Percentiles rank a stretch among this genome's conserved stretches.
Evolutionary conservation across 2,329 filamentous ascomycete genomes (phyloP).

Genomic region (Botryosphaeria dothidea): DNA sequence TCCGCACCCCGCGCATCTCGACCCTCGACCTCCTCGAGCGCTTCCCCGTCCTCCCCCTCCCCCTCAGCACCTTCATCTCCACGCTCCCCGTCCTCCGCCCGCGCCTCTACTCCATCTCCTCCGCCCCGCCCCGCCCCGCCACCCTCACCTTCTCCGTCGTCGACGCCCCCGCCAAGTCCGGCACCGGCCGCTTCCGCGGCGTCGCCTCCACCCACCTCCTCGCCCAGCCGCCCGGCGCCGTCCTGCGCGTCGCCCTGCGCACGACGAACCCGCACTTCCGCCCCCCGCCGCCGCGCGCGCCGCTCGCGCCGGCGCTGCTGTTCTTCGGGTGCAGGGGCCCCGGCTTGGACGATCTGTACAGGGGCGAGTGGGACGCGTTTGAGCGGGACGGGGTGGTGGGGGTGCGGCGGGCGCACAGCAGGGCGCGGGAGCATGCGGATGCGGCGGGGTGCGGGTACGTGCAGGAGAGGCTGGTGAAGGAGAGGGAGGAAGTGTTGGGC

Average conservation of each 20-base stretch:
- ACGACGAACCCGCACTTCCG: conserved; percentile 45
- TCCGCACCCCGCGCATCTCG: conserved; percentile 58
- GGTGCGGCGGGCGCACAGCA: conserved; percentile 62
- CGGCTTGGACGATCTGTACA: conserved; percentile 61
- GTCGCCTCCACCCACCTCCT: conserved; percentile 47
- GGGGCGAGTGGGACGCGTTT: conserved; percentile 61
- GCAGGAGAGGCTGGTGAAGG: conserved; percentile 53
- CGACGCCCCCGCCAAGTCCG: conserved; percentile 52
- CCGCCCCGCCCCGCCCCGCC: conserved; percentile 63
- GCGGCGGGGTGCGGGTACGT: conserved; percentile 54
- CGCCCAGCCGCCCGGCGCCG: conserved; percentile 41
- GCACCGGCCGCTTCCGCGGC: conserved; percentile 45
- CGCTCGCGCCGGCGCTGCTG: conserved; percentile 61
- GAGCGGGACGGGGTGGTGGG: conserved; percentile 60
- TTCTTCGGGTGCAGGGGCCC: conserved; percentile 64
- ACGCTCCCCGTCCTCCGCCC: conserved; percentile 78
- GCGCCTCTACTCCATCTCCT: conserved; percentile 77
- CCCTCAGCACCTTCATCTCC: conserved; percentile 66
- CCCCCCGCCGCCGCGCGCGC: conserved; percentile 41
- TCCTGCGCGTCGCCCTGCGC: conserved; percentile 43
- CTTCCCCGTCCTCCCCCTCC: conserved; percentile 59
- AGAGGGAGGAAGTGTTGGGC: conserved; percentile 46
- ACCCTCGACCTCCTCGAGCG: conserved; percentile 70
- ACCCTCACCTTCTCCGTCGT: conserved; percentile 71
- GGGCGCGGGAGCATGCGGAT: conserved; percentile 29